Percentiles rank a stretch among this genome's conserved stretches.
These are phyloP conservation scores for Phytophthora multivora DNA, from an alignment of 352 stramenopile genomes.

Conservation along the genomic window DNA sequence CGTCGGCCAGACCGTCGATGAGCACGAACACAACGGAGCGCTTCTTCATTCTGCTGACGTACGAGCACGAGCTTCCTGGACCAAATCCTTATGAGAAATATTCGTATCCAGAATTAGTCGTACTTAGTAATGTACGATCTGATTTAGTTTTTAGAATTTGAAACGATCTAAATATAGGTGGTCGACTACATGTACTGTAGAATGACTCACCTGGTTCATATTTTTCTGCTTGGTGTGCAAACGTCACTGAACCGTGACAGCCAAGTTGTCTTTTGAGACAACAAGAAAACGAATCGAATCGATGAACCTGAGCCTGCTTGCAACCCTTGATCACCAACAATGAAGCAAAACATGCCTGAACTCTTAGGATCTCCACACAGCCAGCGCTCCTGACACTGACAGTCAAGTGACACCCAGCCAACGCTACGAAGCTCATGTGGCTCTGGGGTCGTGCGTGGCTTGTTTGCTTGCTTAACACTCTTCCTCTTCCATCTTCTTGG, in stretches of 20 bases:
- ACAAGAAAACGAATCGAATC: too few relatives aligned
- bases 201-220: too few relatives aligned
- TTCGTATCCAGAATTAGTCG: constrained; percentile 6
- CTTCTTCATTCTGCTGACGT: constrained; percentile 42
- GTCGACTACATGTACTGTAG: too few relatives aligned
- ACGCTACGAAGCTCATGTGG: constrained; percentile 11
- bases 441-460: constrained; percentile 16
- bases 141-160: too few relatives aligned
- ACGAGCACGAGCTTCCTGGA: background rate
- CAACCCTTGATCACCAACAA: constrained; percentile 7
- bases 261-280: too few relatives aligned
- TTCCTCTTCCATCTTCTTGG: constrained; percentile 40
- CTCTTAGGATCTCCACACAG: constrained; percentile 2
- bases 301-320: background rate
- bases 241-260: too few relatives aligned
- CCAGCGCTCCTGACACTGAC: constrained; percentile 4
- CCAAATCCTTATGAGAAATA: background rate
- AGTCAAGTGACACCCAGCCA: constrained; percentile 12
- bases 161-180: too few relatives aligned
- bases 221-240: too few relatives aligned
- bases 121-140: background rate
- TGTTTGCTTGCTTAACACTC: constrained; percentile 15
- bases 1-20: constrained; percentile 85
- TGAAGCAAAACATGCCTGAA: constrained; percentile 5
- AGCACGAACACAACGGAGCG: constrained; percentile 84